Percentiles rank a stretch among this genome's conserved stretches.
Conservation (phyloP, 208 protist genomes). For the Trypanosoma congolense region DNA sequence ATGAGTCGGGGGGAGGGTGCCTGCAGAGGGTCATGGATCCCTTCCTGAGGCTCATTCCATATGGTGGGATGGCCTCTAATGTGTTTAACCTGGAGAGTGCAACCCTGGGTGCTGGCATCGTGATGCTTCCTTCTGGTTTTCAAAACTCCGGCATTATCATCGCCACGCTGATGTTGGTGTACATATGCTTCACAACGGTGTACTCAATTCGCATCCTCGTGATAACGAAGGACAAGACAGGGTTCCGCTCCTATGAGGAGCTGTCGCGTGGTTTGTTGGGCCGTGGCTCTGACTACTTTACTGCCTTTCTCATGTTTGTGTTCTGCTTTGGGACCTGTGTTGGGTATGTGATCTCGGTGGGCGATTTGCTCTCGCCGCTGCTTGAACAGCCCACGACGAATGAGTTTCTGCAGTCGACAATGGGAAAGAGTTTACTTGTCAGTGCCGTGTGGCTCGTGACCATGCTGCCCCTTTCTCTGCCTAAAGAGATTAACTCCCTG, state of each 20-base stretch:
- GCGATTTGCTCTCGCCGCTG: conserved; percentile 57
- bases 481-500: conserved; percentile 85
- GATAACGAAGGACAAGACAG: conserved; percentile 53
- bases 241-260: conserved; percentile 74
- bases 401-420: conserved; percentile 35
- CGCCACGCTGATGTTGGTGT: conserved; percentile 39
- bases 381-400: conserved; percentile 27
- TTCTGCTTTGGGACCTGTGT: conserved; percentile 81
- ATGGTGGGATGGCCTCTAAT: conserved; percentile 58
- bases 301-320: conserved; percentile 66
- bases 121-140: conserved; percentile 66
- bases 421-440: conserved; percentile 40
- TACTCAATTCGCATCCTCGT: conserved; percentile 78
- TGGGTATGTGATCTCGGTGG: conserved; percentile 73
- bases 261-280: conserved; percentile 56
- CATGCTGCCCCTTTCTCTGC: conserved; percentile 74
- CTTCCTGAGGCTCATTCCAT: conserved; percentile 30
- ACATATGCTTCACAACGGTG: conserved; percentile 50
- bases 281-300: conserved; percentile 60
- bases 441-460: conserved; percentile 52
- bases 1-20: not conserved
- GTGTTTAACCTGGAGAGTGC: conserved; percentile 70
- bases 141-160: conserved; percentile 59
- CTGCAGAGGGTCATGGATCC: not conserved
- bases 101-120: conserved; percentile 78